These are phyloP conservation scores for Hymenochaete sp. DNA, from an alignment of 1,284 basidiomycete genomes.

Conservation along the genomic window DNA sequence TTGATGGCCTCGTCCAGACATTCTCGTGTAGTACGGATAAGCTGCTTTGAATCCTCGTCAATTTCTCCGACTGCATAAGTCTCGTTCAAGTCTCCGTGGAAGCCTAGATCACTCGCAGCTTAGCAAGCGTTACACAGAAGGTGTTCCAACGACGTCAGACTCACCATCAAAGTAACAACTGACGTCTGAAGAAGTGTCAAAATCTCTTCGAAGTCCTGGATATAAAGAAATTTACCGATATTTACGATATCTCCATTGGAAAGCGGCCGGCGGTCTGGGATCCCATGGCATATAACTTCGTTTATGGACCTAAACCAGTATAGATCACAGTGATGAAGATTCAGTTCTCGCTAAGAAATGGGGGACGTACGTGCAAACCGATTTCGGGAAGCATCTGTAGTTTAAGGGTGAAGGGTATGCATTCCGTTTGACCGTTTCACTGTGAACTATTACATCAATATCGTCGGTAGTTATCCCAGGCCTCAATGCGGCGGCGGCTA, in stretches of 20 bases:
- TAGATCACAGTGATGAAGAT: slow-evolving; percentile 4
- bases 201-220: slow-evolving; percentile 7
- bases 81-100: slow-evolving; percentile 87
- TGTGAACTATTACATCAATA: slow-evolving; percentile 92
- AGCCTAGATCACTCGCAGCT: slow-evolving; percentile 40
- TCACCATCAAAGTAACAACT: slow-evolving; percentile 61
- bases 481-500: slow-evolving; percentile 75
- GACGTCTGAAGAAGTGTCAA: slow-evolving; percentile 37
- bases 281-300: slow-evolving; percentile 96
- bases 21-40: slow-evolving; percentile 75
- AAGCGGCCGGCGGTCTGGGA: slow-evolving; percentile 82
- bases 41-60: slow-evolving; percentile 71
- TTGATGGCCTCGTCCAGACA: slow-evolving; percentile 83
- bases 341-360: slow-evolving; percentile 8
- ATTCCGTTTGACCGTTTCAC: slow-evolving; percentile 84
- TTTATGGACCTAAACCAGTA: slow-evolving; percentile 65
- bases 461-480: slow-evolving; percentile 95
- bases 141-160: slow-evolving; percentile 18
- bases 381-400: slow-evolving; percentile 92
- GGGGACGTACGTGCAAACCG: slow-evolving; percentile 83
- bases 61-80: slow-evolving; percentile 85
- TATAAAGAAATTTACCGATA: slow-evolving; percentile 47
- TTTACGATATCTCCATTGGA: slow-evolving; percentile 92
- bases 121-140: slow-evolving; percentile 1
- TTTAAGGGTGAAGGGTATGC: slow-evolving; percentile 93